phyloP scores from a whole-genome alignment of 1,284 basidiomycete species.

The Puccinia horiana region DNA sequence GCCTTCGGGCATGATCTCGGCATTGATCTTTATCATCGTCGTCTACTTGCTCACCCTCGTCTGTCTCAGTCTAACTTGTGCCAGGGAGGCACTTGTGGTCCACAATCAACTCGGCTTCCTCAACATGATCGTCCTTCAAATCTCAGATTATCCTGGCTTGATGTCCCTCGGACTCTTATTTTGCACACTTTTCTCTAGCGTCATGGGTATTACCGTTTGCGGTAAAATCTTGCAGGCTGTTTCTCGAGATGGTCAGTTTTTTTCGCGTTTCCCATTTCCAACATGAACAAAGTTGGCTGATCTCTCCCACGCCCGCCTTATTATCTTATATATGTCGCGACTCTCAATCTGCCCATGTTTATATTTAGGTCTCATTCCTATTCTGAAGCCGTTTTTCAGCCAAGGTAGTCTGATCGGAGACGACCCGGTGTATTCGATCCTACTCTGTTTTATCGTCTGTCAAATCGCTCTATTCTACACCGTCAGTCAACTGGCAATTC shows the following conservation, averaged over 20 bases:
- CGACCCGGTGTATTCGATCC: slow-evolving; percentile 44
- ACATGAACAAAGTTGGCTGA: background rate
- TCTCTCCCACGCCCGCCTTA: background rate
- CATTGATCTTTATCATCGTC: slow-evolving; percentile 19
- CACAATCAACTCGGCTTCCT: slow-evolving; percentile 3
- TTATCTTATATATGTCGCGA: too few relatives aligned
- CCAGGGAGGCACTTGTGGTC: slow-evolving; percentile 9
- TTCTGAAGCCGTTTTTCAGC: slow-evolving; percentile 38
- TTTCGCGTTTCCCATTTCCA: background rate
- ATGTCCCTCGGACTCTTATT: slow-evolving; percentile 30
- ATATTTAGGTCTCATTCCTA: slow-evolving; percentile 40
- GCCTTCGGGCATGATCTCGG: slow-evolving; percentile 29
- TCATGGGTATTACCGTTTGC: slow-evolving; percentile 46
- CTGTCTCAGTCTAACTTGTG: slow-evolving; percentile 26
- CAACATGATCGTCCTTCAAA: slow-evolving; percentile 15
- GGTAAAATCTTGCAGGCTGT: slow-evolving; percentile 45
- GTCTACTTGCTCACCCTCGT: slow-evolving; percentile 28
- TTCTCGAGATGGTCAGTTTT: slow-evolving; percentile 40
- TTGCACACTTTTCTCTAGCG: slow-evolving; percentile 28
- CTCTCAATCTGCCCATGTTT: background rate
- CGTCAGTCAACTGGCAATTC: slow-evolving; percentile 24
- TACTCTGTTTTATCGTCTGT: slow-evolving; percentile 37
- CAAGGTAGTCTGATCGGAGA: slow-evolving; percentile 40
- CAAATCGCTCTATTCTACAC: slow-evolving; percentile 37
- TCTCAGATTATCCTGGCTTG: slow-evolving; percentile 23